Conservation (phyloP, 139 green algal species). For the Parachlorella kessleri region DNA sequence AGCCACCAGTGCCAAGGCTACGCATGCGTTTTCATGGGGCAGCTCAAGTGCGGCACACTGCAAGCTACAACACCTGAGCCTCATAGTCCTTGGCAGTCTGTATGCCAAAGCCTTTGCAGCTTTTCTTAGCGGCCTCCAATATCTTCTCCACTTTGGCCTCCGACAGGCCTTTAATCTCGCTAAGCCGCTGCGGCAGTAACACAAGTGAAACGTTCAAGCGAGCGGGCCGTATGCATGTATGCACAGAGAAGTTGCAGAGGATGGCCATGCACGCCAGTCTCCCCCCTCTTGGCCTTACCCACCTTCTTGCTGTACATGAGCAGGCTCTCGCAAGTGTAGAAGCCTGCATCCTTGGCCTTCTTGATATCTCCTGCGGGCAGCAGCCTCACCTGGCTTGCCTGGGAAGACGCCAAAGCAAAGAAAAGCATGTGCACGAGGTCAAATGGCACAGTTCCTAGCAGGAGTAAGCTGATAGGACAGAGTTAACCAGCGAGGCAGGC, state of each 20-base stretch:
- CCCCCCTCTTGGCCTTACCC: no score
- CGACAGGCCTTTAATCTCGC: slow-evolving; percentile 89
- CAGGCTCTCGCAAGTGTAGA: slow-evolving; percentile 76
- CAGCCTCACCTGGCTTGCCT: no score
- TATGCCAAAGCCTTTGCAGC: slow-evolving; percentile 38
- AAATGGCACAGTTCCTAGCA: no score
- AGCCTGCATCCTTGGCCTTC: slow-evolving; percentile 87
- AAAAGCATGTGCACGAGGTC: background rate
- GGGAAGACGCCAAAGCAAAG: background rate
- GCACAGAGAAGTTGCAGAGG: no score
- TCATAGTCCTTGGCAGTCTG: slow-evolving; percentile 41
- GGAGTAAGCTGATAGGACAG: no score
- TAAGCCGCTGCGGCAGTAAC: slow-evolving; percentile 61
- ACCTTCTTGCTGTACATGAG: slow-evolving; percentile 88
- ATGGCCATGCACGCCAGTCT: no score
- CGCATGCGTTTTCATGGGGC: no score
- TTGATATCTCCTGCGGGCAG: slow-evolving; percentile 88
- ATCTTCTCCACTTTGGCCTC: slow-evolving; percentile 97
- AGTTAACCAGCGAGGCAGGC: no score
- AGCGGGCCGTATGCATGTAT: no score
- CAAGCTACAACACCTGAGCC: slow-evolving; percentile 8
- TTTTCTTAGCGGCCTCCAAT: slow-evolving; percentile 67
- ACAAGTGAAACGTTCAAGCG: no score
- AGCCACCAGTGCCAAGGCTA: no score
- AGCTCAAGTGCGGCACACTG: no score